Evolutionary conservation across 441 rosid genomes (phyloP), one percentile per base, ranked within the genome.

Genomic region (Pelargonium fulgidum): DNA sequence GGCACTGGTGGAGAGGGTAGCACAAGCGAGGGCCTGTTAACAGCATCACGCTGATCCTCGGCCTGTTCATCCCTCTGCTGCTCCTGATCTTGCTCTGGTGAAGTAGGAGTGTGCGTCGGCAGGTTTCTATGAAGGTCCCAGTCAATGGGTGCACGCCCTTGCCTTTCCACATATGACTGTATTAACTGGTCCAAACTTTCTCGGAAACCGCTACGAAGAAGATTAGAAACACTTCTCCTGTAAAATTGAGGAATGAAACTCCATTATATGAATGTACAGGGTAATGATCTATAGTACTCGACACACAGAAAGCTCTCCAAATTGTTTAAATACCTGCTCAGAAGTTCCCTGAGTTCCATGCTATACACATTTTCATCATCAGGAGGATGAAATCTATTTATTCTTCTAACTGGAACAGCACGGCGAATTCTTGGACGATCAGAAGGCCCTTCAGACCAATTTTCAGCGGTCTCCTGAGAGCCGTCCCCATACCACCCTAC

Each of bases 221-320:
- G 92, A 82, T 85, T 90, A 56, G 97, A 91, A 64, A 91, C 97
- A 62, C 92, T 91, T 80, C 96, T 87, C 85, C 96, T 90, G 75
- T 71, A 82, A 74, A 17, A 70, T n/a, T 14, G 17, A 64, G 19
- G 59, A 3, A 66, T 66, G 12, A 36, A 68, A 65, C 66, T 48
- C 20, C 33, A 64, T 65, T 1, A 69, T 2, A 26, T 24, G 59
- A 66, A 52, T 29, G 13, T 61, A 36, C 42, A 73, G 68, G 64
- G 64, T 7, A 16, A 73, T 73, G 20, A 39, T 14, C 12, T 6
- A 47, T 10, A 33, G 45, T 22, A 14, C 59, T 16, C 29, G 22
- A 59, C 4, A 24, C 11, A 62, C 44, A 22, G 10, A 75, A 14
- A 47, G 13, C 33, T 45, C 64, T 1, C 0, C 42, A 13, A 33